phyloP scores from a whole-genome alignment of 768 basidiomycete species.

The Boletus barrowsii region DNA sequence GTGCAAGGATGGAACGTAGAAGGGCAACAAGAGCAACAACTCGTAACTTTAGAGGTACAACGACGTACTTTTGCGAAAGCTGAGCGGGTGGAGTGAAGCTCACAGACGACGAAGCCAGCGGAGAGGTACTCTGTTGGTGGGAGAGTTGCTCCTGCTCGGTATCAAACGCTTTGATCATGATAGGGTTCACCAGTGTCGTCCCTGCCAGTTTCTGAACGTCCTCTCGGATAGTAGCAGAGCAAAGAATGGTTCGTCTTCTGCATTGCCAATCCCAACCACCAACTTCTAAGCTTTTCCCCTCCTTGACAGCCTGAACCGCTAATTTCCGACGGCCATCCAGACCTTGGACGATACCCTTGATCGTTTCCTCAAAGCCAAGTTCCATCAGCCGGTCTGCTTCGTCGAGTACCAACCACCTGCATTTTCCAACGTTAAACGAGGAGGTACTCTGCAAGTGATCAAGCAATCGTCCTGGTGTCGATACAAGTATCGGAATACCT shows the following conservation, averaged over 20 bases:
- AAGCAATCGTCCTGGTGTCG: slow-evolving; percentile 91
- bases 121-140: slow-evolving; percentile 13
- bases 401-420: slow-evolving; percentile 93
- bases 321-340: slow-evolving; percentile 80
- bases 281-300: slow-evolving; percentile 67
- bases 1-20: slow-evolving; percentile 73
- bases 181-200: slow-evolving; percentile 69
- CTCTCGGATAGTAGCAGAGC: slow-evolving; percentile 94
- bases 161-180: slow-evolving; percentile 78
- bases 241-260: slow-evolving; percentile 81
- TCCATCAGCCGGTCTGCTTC: slow-evolving; percentile 99
- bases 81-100: slow-evolving; percentile 94
- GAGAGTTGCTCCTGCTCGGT: slow-evolving; percentile 32
- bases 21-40: slow-evolving; percentile 87
- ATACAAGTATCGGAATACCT: slow-evolving; percentile 91
- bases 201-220: slow-evolving; percentile 94
- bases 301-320: slow-evolving; percentile 61
- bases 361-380: slow-evolving; percentile 94
- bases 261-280: slow-evolving; percentile 85
- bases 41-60: slow-evolving; percentile 91
- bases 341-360: slow-evolving; percentile 83
- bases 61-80: slow-evolving; percentile 83
- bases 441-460: slow-evolving; percentile 97
- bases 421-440: slow-evolving; percentile 89
- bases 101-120: slow-evolving; percentile 33